Percentiles rank a stretch among this genome's conserved stretches.
These are phyloP conservation scores for Dendrobium nobile DNA, from an alignment of 106 monocot genomes.

Conservation along the genomic window DNA sequence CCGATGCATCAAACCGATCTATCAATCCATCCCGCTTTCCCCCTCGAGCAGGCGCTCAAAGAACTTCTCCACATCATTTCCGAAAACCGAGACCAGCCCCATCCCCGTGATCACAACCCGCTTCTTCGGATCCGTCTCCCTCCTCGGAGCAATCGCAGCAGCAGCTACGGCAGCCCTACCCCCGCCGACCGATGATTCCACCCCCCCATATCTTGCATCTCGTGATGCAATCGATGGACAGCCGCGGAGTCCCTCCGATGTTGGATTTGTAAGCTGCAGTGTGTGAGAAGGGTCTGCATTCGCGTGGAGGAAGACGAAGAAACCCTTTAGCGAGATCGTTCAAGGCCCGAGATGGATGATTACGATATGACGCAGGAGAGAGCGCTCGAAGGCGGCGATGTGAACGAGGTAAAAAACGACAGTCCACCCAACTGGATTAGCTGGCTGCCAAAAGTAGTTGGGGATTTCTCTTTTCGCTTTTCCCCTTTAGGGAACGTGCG, in stretches of 20 bases:
- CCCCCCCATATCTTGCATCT: not conserved
- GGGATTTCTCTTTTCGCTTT: no score
- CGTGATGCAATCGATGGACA: not conserved
- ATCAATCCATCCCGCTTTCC: constrained; percentile 77
- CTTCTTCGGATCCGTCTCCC: constrained; percentile 94
- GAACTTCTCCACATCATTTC: constrained; percentile 83
- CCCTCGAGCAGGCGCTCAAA: constrained; percentile 75
- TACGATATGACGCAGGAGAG: not conserved
- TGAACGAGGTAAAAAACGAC: not conserved
- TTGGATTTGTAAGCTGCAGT: not conserved
- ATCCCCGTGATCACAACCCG: constrained; percentile 91
- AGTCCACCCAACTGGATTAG: no score
- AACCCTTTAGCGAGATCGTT: not conserved
- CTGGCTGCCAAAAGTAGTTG: no score
- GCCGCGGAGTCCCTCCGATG: not conserved
- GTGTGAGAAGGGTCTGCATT: not conserved
- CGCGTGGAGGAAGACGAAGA: not conserved
- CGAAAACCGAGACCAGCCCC: constrained; percentile 92
- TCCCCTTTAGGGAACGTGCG: no score
- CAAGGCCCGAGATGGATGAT: not conserved
- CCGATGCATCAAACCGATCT: constrained; percentile 85
- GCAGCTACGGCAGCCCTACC: constrained; percentile 17
- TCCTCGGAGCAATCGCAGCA: constrained; percentile 35
- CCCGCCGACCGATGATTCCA: not conserved
- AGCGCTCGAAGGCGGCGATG: not conserved